These are phyloP conservation scores for Purshia tridentata DNA, from an alignment of 306 rosid species.

Conservation along the genomic window DNA sequence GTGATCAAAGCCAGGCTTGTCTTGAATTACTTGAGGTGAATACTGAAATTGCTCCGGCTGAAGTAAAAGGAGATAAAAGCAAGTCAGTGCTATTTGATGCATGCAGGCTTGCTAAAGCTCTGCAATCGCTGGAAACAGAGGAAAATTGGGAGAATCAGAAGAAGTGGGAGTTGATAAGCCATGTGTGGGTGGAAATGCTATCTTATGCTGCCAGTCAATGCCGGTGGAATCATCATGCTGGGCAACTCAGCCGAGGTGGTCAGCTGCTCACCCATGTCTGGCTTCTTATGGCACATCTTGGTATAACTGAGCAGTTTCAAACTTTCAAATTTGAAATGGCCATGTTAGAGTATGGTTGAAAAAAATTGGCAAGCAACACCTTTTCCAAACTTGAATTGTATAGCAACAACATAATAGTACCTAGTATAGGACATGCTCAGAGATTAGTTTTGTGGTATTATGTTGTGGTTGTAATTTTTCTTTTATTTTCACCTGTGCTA, in stretches of 20 bases:
- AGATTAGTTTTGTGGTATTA: too few species aligned
- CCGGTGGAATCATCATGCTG: constrained; percentile 5
- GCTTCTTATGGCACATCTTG: constrained; percentile 40
- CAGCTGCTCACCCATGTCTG: constrained; percentile 31
- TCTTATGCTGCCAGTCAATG: constrained; percentile 9
- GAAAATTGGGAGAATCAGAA: neutral
- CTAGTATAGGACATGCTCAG: too few species aligned
- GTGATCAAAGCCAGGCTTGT: neutral
- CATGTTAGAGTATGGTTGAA: neutral
- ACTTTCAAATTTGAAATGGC: constrained; percentile 15
- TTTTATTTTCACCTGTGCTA: too few species aligned
- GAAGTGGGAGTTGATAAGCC: constrained; percentile 7
- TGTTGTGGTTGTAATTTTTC: too few species aligned
- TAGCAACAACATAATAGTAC: neutral
- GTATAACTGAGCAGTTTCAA: constrained; percentile 18
- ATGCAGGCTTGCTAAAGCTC: constrained; percentile 4
- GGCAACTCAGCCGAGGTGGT: constrained; percentile 22
- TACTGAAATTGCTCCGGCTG: neutral
- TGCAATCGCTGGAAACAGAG: neutral
- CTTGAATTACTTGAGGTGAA: neutral
- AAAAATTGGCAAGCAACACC: too few species aligned
- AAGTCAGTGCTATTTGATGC: constrained; percentile 30
- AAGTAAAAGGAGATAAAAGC: constrained; percentile 25
- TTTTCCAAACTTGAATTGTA: too few species aligned
- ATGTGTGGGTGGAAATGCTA: constrained; percentile 22